A percentile compares a stretch with the other conserved stretches of the same genome.
Evolutionary conservation across 2,329 filamentous ascomycete species (phyloP).

Genomic region (Aureobasidium subglaciale): DNA sequence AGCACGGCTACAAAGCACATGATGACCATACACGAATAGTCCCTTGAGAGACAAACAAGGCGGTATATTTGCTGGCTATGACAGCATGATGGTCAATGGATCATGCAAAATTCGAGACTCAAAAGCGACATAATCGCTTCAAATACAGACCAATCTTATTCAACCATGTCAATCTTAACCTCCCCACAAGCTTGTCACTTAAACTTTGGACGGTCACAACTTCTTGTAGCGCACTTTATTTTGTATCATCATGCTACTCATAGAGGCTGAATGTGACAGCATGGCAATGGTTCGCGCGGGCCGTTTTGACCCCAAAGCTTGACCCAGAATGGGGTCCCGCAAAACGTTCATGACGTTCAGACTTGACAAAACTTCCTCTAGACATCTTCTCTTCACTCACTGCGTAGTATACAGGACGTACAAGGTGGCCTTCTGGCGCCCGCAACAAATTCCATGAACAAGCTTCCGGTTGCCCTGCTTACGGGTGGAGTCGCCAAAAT

Average conservation of each 20-base stretch:
- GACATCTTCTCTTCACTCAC: too few species aligned
- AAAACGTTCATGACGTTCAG: constrained; percentile 11
- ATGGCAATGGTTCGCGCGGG: constrained; percentile 11
- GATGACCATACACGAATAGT: not conserved
- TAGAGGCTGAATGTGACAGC: too few species aligned
- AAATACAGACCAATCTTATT: not conserved
- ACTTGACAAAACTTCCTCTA: not conserved
- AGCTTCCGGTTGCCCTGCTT: constrained; percentile 10
- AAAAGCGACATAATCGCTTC: not conserved
- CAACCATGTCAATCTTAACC: not conserved
- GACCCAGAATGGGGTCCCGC: not conserved
- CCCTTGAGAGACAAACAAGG: too few species aligned
- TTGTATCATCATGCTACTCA: too few species aligned
- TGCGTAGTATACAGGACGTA: not conserved
- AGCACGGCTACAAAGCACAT: too few species aligned
- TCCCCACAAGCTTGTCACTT: too few species aligned
- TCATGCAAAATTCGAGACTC: not conserved
- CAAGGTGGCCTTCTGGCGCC: not conserved
- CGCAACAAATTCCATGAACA: not conserved
- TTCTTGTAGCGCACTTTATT: too few species aligned
- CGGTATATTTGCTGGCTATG: too few species aligned
- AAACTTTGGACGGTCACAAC: too few species aligned
- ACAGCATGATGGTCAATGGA: not conserved
- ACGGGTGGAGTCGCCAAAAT: constrained; percentile 8
- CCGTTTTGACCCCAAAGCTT: constrained; percentile 15